phyloP scores from a whole-genome alignment of 257 asterid species.

The Solanum gandarillasii region DNA sequence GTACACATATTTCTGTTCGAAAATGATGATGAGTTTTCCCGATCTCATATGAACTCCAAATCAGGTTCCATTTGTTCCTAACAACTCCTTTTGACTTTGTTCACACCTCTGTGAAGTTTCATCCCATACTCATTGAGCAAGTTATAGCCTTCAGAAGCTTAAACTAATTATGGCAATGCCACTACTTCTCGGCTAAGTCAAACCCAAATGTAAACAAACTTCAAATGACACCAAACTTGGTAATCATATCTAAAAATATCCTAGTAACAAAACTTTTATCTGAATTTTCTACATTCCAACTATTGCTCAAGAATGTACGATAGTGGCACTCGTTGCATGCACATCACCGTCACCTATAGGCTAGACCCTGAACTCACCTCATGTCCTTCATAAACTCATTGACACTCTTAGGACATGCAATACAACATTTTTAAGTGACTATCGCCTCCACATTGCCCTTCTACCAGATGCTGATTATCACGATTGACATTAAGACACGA shows the following conservation, averaged over 20 bases:
- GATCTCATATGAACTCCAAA: not conserved
- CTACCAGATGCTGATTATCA: not conserved
- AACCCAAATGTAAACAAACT: not conserved
- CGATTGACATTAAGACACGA: fast-evolving
- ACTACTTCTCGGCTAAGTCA: not conserved
- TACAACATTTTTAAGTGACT: not conserved
- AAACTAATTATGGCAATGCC: not conserved
- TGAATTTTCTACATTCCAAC: not conserved
- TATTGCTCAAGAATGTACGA: not conserved
- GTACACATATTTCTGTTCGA: not conserved
- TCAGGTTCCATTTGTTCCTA: not conserved
- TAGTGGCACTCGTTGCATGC: not conserved
- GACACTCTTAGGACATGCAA: not conserved
- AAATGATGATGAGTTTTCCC: not conserved
- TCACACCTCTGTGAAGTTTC: not conserved
- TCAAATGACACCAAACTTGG: not conserved
- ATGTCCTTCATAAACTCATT: not conserved
- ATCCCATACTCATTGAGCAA: not conserved
- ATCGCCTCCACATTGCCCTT: not conserved
- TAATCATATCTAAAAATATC: not conserved
- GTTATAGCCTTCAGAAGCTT: not conserved
- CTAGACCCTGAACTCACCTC: not conserved
- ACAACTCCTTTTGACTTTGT: not conserved
- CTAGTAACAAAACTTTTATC: not conserved
- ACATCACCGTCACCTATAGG: not conserved